Conservation (phyloP, 73 alveolate species). For the Breviolum minutum region DNA sequence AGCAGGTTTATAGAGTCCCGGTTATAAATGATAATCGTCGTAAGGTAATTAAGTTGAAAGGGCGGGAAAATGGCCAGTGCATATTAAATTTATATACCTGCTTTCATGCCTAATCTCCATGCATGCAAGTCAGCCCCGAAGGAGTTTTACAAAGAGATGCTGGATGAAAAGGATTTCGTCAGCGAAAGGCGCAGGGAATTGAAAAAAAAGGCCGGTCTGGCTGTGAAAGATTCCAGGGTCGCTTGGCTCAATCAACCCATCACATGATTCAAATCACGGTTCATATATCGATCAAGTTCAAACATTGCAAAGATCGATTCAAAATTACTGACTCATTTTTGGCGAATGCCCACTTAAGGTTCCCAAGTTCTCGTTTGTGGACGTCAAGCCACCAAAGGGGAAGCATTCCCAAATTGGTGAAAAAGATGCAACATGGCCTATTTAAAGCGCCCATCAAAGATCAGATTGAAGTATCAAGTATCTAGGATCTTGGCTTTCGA, state of each 20-base stretch:
- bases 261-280: no score
- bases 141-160: not conserved
- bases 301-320: no score
- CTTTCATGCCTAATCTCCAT: not conserved
- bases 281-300: no score
- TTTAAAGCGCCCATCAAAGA: not conserved
- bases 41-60: no score
- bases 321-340: no score
- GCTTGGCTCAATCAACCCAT: no score
- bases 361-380: slow-evolving; percentile 3
- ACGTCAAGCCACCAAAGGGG: not conserved
- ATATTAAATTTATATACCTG: no score
- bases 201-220: not conserved
- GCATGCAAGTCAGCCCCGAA: not conserved
- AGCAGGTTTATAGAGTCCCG: no score
- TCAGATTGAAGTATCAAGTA: not conserved
- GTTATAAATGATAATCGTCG: no score
- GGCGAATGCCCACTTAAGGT: no score
- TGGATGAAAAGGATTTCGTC: not conserved
- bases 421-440: not conserved
- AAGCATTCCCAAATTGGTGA: slow-evolving; percentile 19
- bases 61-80: no score
- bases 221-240: not conserved
- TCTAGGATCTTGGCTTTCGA: not conserved
- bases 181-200: not conserved